Base-by-base conservation (phyloP, 1,284 basidiomycete species). In the Albatrellus sp. region DNA sequence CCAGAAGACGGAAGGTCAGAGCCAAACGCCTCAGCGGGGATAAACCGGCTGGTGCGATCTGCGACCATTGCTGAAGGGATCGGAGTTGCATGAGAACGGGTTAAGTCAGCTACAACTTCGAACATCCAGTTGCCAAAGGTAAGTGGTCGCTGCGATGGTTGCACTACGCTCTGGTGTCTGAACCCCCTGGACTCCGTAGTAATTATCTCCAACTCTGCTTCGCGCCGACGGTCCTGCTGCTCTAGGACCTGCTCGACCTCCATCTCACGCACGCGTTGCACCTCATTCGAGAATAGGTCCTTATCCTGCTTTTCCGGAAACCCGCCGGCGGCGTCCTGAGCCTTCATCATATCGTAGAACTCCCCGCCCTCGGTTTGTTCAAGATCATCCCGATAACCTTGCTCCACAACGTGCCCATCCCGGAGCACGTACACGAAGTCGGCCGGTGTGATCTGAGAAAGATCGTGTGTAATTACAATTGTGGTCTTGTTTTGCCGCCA, bases 351-450 rank as follows among this genome's bases (percentile, higher is more conserved):
- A 53, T 64, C 61, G 34, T 64, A 60, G 57, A 83, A 82, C 51
- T 78, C 75, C 48, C 77, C 76, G 7, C 64, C 65, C 4, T 56
- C 52, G 12, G 65, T 67, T 3, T 62, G 67, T 59, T 84, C 79
- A 41, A 93, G 70, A 55, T 91, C 85, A 1, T 62, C 60, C 5
- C 90, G 77, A 64, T 80, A 98, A 1, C 94, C 94, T 55, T 92
- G 83, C 58, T 98, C 87, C 33, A 80, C 81, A n/a, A 98, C 76
- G 0, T 62, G 52, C 0, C 93, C 94, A 19, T 79, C 67, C 51
- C 81, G 79, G 69, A 98, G 79, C 3, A 98, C 84, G 59, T 98
- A 97, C 12, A 94, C 85, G 54, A 94, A 98, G 61, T 98, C 93
- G 13, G 70, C 63, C 0, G 68, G 45, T 3, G 67, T 66, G 53